Evolutionary conservation across 2,329 filamentous ascomycete genomes (phyloP).

Genomic region (Aspergillus clavatus): DNA sequence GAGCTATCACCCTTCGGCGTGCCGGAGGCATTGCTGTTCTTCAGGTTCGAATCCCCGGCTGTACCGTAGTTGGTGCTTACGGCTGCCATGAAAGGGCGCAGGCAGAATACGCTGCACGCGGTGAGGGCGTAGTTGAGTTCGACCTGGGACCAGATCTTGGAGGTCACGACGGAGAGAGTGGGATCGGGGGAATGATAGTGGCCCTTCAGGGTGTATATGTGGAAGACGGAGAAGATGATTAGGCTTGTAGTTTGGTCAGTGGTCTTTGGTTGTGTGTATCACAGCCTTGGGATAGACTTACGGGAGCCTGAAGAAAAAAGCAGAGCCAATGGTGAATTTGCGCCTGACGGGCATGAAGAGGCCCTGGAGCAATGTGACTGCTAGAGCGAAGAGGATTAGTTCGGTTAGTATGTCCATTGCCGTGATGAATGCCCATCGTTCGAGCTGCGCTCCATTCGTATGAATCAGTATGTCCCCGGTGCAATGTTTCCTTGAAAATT

Average conservation of each 20-base stretch:
- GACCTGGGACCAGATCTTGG: slow-evolving; percentile 35
- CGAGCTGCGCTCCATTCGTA: too few relatives aligned
- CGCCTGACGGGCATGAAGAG: slow-evolving; percentile 31
- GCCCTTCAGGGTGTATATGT: slow-evolving; percentile 29
- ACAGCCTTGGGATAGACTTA: slow-evolving; percentile 20
- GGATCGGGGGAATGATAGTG: slow-evolving; percentile 30
- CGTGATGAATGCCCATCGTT: slow-evolving; percentile 33
- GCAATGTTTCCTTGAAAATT: too few relatives aligned
- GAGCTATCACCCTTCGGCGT: slow-evolving; percentile 17
- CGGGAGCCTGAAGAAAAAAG: slow-evolving; percentile 35
- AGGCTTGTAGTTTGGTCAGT: slow-evolving; percentile 26
- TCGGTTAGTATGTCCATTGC: slow-evolving; percentile 35
- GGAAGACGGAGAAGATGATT: slow-evolving; percentile 34
- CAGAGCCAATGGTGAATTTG: slow-evolving; percentile 30
- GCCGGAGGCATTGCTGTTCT: slow-evolving; percentile 19
- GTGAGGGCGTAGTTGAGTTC: slow-evolving; percentile 34
- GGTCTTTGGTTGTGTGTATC: neutral
- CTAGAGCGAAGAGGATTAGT: slow-evolving; percentile 27
- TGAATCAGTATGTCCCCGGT: too few relatives aligned
- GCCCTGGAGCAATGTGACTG: slow-evolving; percentile 25
- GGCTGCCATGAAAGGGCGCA: slow-evolving; percentile 35
- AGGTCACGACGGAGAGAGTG: slow-evolving; percentile 29
- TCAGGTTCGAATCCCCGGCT: slow-evolving; percentile 28
- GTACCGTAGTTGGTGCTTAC: slow-evolving; percentile 36
- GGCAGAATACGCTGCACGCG: slow-evolving; percentile 35